A percentile compares a stretch with the other conserved stretches of the same genome.
phyloP scores from a whole-genome alignment of 2,329 filamentous ascomycete species.

The Chrysosporium queenslandicum region DNA sequence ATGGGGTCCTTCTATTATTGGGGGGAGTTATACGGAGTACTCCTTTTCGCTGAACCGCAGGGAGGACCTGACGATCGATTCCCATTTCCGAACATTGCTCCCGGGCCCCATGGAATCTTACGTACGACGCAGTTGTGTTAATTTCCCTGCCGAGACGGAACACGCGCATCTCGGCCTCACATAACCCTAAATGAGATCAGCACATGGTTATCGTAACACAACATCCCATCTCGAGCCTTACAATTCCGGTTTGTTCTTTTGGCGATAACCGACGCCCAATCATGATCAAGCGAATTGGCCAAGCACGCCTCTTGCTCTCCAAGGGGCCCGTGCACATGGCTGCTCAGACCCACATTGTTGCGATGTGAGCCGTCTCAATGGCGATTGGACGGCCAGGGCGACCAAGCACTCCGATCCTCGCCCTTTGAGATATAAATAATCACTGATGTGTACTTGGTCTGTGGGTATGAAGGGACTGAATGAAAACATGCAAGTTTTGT shows the following conservation, averaged over 20 bases:
- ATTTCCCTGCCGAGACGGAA: not conserved
- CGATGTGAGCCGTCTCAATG: constrained; percentile 4
- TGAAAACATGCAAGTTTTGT: no score
- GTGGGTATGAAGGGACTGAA: not conserved
- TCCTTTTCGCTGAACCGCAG: not conserved
- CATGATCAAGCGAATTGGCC: not conserved
- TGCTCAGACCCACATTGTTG: constrained; percentile 6
- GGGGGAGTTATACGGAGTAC: not conserved
- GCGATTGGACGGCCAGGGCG: not conserved
- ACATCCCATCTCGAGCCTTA: constrained; percentile 6
- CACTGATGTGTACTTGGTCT: not conserved
- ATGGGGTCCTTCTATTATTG: not conserved
- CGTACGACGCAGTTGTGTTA: not conserved
- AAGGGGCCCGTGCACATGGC: constrained; percentile 7
- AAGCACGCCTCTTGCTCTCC: not conserved
- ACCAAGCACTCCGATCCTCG: constrained; percentile 6
- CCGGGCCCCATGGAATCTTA: not conserved
- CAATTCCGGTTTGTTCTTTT: constrained; percentile 11
- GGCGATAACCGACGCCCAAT: constrained; percentile 9
- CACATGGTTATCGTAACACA: constrained; percentile 10
- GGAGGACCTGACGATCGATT: not conserved
- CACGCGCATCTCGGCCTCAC: constrained; percentile 1
- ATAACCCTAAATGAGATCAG: constrained; percentile 8
- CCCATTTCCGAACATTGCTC: not conserved
- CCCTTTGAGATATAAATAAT: constrained; percentile 7